Evolutionary conservation across 768 basidiomycete genomes (phyloP).

Genomic region (Nidularia pulvinata): DNA sequence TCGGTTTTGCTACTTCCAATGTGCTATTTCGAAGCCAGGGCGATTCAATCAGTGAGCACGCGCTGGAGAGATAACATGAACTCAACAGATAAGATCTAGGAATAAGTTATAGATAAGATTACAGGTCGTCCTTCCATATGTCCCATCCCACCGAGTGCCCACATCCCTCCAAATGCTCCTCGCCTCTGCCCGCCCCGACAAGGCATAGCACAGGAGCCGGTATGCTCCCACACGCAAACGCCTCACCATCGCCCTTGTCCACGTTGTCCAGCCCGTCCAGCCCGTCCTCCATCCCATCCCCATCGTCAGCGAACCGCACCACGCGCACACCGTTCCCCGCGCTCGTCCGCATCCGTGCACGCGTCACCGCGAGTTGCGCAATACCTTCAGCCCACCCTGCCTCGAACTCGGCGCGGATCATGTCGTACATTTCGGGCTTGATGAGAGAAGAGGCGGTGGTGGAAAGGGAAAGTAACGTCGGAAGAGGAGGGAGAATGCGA

Average conservation of each 20-base stretch:
- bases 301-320: slow-evolving; percentile 33
- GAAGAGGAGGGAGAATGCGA: slow-evolving; percentile 56
- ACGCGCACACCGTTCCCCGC: slow-evolving; percentile 43
- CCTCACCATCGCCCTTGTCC: slow-evolving; percentile 19
- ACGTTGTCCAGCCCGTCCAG: slow-evolving; percentile 35
- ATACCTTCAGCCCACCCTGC: slow-evolving; percentile 67
- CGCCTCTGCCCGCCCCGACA: slow-evolving; percentile 21
- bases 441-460: slow-evolving; percentile 31
- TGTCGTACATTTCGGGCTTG: slow-evolving; percentile 28
- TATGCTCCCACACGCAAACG: slow-evolving; percentile 15
- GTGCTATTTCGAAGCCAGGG: neutral
- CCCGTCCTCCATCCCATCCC: slow-evolving; percentile 15
- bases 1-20: no score
- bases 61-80: neutral
- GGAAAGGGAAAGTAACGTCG: slow-evolving; percentile 47
- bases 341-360: slow-evolving; percentile 42
- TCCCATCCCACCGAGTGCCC: slow-evolving; percentile 36
- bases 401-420: slow-evolving; percentile 51
- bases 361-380: slow-evolving; percentile 45
- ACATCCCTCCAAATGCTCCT: slow-evolving; percentile 32
- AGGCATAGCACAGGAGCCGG: slow-evolving; percentile 38
- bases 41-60: neutral
- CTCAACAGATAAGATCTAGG: slow-evolving; percentile 3
- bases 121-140: slow-evolving; percentile 26
- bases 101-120: neutral